Percentiles rank a stretch among this genome's conserved stretches.
Evolutionary conservation across 202 grass and related monocot genomes (phyloP).

Genomic region (Carex arenaria): DNA sequence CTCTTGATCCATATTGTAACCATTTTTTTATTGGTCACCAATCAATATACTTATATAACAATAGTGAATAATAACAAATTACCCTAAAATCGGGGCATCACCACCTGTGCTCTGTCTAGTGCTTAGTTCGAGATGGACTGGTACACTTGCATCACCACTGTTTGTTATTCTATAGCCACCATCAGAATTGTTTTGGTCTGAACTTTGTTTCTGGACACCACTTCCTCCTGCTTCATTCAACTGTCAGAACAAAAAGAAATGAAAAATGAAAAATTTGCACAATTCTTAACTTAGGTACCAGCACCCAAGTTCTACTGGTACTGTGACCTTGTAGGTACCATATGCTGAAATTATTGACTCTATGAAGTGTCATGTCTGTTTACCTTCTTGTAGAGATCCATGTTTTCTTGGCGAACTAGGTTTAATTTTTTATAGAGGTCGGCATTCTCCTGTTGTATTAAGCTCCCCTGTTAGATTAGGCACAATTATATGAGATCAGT

Average conservation of each 20-base stretch:
- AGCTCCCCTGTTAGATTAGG: conserved; percentile 46
- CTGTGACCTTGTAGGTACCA: neutral
- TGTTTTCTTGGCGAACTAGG: conserved; percentile 19
- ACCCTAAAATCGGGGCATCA: conserved; percentile 12
- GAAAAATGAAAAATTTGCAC: neutral
- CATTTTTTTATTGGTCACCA: neutral
- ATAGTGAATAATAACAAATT: neutral
- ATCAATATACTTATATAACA: neutral
- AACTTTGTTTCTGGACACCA: conserved; percentile 1
- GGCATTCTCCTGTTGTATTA: conserved; percentile 39
- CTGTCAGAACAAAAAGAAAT: conserved; percentile 7
- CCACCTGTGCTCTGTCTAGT: neutral
- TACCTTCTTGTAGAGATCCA: conserved; percentile 19
- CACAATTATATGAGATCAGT: conserved; percentile 38
- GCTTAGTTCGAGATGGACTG: conserved; percentile 24
- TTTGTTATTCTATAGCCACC: neutral
- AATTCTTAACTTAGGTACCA: neutral
- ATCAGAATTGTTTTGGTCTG: conserved; percentile 1
- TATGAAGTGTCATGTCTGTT: neutral
- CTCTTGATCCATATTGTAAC: neutral
- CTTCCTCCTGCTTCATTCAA: conserved; percentile 19
- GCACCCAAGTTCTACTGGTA: neutral
- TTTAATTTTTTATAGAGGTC: conserved; percentile 55
- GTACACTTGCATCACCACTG: conserved; percentile 15
- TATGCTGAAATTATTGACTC: neutral